phyloP scores from a whole-genome alignment of 2,329 filamentous ascomycete species.

The Apiospora hydei region DNA sequence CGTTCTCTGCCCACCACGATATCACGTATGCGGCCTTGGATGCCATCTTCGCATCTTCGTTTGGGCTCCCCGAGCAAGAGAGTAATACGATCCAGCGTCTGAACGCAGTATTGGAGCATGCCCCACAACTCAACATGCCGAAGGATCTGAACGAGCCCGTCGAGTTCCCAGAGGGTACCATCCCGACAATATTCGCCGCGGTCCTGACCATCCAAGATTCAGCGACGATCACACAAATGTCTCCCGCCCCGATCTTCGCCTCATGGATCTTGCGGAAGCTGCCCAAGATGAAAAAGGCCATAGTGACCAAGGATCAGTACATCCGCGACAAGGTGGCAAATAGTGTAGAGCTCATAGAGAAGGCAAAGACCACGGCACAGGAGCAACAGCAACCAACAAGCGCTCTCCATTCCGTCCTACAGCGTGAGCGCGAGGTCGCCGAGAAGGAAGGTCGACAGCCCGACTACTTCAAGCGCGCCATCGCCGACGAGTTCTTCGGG shows the following conservation, averaged over 20 bases:
- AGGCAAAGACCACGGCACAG: constrained; percentile 7
- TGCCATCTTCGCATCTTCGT: constrained; percentile 23
- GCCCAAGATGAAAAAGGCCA: constrained; percentile 19
- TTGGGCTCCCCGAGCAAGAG: constrained; percentile 8
- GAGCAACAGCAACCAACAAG: neutral
- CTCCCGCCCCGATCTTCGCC: neutral
- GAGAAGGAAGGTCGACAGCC: constrained; percentile 1
- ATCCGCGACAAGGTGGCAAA: neutral
- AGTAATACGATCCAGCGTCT: neutral
- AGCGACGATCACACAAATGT: neutral
- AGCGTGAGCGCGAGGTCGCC: neutral
- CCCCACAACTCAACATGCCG: neutral
- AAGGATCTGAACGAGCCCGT: neutral
- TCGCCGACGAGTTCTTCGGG: constrained; percentile 23
- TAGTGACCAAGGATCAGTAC: neutral
- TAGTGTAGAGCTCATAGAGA: neutral
- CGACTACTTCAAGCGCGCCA: constrained; percentile 15
- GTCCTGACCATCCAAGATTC: neutral
- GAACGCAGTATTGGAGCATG: neutral
- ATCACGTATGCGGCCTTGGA: constrained; percentile 20
- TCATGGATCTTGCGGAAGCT: neutral
- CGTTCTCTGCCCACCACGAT: constrained; percentile 23
- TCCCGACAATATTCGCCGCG: neutral
- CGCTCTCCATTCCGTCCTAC: neutral
- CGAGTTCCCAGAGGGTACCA: neutral